Evolutionary conservation across 2,329 filamentous ascomycete genomes (phyloP).

Genomic region (Apiospora marii): DNA sequence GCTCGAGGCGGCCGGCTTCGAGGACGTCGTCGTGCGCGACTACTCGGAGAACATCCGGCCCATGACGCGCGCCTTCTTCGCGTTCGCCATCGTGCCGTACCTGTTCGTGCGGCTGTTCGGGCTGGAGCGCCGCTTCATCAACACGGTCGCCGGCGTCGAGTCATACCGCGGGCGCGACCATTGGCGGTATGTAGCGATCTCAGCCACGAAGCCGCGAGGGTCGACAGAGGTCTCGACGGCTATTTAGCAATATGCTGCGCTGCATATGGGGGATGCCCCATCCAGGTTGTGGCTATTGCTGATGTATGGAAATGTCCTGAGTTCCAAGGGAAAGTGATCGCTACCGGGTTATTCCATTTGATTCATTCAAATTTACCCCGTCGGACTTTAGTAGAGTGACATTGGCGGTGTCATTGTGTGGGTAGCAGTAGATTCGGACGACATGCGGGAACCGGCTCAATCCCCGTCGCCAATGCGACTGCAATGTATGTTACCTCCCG

Average conservation of each 20-base stretch:
- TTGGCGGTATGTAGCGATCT: slow-evolving; percentile 47
- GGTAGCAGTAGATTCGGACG: background rate
- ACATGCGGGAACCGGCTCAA: background rate
- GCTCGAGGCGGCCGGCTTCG: slow-evolving; percentile 54
- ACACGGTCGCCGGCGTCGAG: slow-evolving; percentile 54
- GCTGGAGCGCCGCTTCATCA: slow-evolving; percentile 55
- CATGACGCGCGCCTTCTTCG: slow-evolving; percentile 56
- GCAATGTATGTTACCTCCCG: background rate
- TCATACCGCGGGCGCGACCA: slow-evolving; percentile 43
- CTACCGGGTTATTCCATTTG: background rate
- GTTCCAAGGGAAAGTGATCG: background rate
- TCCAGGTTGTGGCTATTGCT: background rate
- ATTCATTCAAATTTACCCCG: background rate
- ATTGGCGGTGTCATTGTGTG: background rate
- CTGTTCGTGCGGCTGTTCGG: slow-evolving; percentile 51
- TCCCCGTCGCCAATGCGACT: background rate
- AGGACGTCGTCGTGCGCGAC: slow-evolving; percentile 52
- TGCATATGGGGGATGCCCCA: no score
- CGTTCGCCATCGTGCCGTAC: slow-evolving; percentile 55
- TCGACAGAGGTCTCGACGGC: slow-evolving; percentile 31
- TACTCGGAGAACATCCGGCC: slow-evolving; percentile 55
- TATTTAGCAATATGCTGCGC: background rate
- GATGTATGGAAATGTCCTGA: background rate
- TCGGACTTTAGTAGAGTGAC: background rate
- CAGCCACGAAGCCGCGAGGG: slow-evolving; percentile 45